Conservation (phyloP, 2,329 filamentous ascomycete genomes). For the Cladosporium sp. region DNA sequence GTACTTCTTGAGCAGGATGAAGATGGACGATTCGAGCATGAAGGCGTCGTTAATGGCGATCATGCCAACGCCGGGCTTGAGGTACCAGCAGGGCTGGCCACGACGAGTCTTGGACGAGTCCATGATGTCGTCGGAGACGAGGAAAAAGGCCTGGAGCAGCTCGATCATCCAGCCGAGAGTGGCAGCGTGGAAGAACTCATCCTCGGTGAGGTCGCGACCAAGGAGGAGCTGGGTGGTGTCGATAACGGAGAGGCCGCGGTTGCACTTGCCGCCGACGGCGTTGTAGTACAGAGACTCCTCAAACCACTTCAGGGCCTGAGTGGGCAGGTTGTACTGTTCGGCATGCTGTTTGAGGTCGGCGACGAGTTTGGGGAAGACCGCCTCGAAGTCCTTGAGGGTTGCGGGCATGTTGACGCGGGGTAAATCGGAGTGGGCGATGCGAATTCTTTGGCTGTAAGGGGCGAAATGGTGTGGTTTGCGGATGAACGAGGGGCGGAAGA, state of each 20-base stretch:
- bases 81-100: conserved; percentile 95
- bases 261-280: conserved; percentile 92
- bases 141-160: conserved; percentile 97
- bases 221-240: conserved; percentile 83
- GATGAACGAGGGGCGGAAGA: not conserved
- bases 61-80: conserved; percentile 82
- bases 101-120: conserved; percentile 92
- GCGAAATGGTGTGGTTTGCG: not conserved
- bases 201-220: conserved; percentile 63
- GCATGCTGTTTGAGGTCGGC: conserved; percentile 76
- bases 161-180: conserved; percentile 97
- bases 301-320: conserved; percentile 80
- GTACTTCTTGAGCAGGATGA: conserved; percentile 85
- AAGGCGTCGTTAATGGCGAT: conserved; percentile 98
- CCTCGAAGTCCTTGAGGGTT: conserved; percentile 82
- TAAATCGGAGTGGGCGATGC: conserved; percentile 5
- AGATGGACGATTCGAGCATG: conserved; percentile 89
- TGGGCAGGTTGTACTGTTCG: conserved; percentile 75
- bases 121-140: conserved; percentile 99
- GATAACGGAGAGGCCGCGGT: conserved; percentile 95
- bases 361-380: conserved; percentile 81
- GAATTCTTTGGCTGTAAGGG: conserved; percentile 2
- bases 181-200: conserved; percentile 84
- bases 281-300: conserved; percentile 82
- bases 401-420: conserved; percentile 54